These are phyloP conservation scores for Pseudocercospora pini-densiflorae DNA, from an alignment of 2,329 filamentous ascomycete species.

Conservation along the genomic window DNA sequence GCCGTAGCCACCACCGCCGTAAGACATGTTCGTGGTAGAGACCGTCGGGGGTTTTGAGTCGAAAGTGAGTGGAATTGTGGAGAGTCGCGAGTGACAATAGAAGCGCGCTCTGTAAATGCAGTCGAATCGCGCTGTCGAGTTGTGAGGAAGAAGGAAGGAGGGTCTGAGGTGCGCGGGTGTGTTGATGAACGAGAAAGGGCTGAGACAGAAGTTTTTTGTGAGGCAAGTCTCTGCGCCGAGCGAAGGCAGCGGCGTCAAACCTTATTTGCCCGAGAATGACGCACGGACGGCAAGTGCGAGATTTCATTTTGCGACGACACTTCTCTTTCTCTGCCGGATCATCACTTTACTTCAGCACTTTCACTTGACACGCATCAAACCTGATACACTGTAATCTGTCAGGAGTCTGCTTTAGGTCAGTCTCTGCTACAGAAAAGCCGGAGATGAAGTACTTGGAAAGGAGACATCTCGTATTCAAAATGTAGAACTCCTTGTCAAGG, in stretches of 20 bases:
- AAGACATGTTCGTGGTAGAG: slow-evolving; percentile 63
- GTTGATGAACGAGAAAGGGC: slow-evolving; percentile 2
- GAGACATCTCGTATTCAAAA: neutral
- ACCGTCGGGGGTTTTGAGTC: slow-evolving; percentile 21
- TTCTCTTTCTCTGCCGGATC: neutral
- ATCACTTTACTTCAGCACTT: neutral
- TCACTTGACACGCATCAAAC: neutral
- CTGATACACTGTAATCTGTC: neutral
- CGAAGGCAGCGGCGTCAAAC: neutral
- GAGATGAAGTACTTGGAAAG: neutral
- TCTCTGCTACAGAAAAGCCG: neutral
- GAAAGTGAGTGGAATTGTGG: slow-evolving; percentile 1
- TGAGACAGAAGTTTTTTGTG: neutral
- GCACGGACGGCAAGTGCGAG: neutral
- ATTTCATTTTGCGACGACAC: neutral
- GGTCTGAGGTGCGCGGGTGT: neutral
- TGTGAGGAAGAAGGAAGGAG: neutral
- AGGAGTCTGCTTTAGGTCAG: neutral
- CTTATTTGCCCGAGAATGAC: neutral
- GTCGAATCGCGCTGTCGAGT: neutral
- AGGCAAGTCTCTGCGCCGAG: neutral
- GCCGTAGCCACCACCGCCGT: slow-evolving; percentile 59
- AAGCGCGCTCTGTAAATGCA: neutral
- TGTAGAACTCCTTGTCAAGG: neutral
- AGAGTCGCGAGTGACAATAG: neutral